phyloP scores from a whole-genome alignment of 1,284 basidiomycete genomes.

The Veloporphyrellus conicus region DNA sequence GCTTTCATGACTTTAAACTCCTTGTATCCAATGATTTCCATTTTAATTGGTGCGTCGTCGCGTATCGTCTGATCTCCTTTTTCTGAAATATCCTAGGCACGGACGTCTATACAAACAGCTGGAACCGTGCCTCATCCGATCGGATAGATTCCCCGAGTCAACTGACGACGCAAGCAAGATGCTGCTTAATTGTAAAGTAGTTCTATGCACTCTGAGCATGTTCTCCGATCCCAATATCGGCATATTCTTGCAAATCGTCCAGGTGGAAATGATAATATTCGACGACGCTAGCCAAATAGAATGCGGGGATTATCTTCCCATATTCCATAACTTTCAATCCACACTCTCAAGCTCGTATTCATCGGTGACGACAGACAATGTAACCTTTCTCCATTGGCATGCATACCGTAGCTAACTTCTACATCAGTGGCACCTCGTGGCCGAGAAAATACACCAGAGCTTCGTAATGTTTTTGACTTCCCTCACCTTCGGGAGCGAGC shows the following conservation, averaged over 20 bases:
- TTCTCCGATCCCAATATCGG: slow-evolving; percentile 34
- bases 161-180: slow-evolving; percentile 15
- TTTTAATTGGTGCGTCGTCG: slow-evolving; percentile 51
- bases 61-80: background rate
- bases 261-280: slow-evolving; percentile 50
- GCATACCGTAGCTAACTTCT: slow-evolving; percentile 1
- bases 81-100: slow-evolving; percentile 48
- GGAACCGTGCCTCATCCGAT: slow-evolving; percentile 45
- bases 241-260: slow-evolving; percentile 37
- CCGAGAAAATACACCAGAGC: slow-evolving; percentile 37
- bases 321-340: slow-evolving; percentile 43
- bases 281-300: slow-evolving; percentile 69
- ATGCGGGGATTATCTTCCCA: slow-evolving; percentile 54
- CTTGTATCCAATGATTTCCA: slow-evolving; percentile 44
- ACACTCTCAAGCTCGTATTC: slow-evolving; percentile 59
- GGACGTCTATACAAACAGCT: slow-evolving; percentile 60
- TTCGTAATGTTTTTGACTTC: slow-evolving; percentile 46
- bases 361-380: slow-evolving; percentile 76
- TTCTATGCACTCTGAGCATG: slow-evolving; percentile 54
- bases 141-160: slow-evolving; percentile 40
- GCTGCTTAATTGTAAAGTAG: slow-evolving; percentile 46
- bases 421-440: slow-evolving; percentile 48
- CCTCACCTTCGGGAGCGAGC: slow-evolving; percentile 35
- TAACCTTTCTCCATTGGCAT: slow-evolving; percentile 32
- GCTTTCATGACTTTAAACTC: slow-evolving; percentile 38